Percentiles rank a stretch among this genome's conserved stretches.
These are phyloP conservation scores for Leucocoprinus sp. DNA, from an alignment of 768 basidiomycete genomes.

Conservation along the genomic window DNA sequence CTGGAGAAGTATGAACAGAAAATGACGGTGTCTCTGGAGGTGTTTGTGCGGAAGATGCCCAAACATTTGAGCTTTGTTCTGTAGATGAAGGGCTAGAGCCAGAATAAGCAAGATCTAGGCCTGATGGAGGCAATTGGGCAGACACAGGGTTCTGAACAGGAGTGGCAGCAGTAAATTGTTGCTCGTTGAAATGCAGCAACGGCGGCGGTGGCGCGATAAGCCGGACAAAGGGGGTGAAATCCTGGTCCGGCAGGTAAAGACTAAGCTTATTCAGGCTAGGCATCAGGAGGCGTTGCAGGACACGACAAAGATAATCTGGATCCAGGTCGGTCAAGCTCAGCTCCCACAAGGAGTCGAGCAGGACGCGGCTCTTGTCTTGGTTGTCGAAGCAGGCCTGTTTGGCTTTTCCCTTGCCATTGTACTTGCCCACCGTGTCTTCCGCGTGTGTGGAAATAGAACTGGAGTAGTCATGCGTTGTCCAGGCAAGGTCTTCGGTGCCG, in stretches of 20 bases:
- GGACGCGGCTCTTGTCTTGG: constrained; percentile 12
- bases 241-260: constrained; percentile 48
- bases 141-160: too few relatives aligned
- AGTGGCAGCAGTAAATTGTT: too few relatives aligned
- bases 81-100: too few relatives aligned
- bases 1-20: neutral
- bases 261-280: constrained; percentile 37
- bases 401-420: constrained; percentile 19
- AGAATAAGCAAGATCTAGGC: too few relatives aligned
- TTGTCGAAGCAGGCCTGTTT: constrained; percentile 11
- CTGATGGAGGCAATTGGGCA: too few relatives aligned
- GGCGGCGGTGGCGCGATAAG: constrained; percentile 21
- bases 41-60: constrained; percentile 2
- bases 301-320: constrained; percentile 39
- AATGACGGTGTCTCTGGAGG: too few relatives aligned
- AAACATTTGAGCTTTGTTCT: neutral
- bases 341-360: constrained; percentile 30
- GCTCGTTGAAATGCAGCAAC: constrained; percentile 3
- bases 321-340: constrained; percentile 50
- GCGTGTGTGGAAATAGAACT: too few relatives aligned
- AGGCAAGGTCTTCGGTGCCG: constrained; percentile 27
- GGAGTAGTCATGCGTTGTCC: constrained; percentile 16
- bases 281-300: constrained; percentile 38
- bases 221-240: constrained; percentile 40
- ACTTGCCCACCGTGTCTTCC: neutral